phyloP scores from a whole-genome alignment of 345 rosid genomes.

The Zanthoxylum bungeanum region DNA sequence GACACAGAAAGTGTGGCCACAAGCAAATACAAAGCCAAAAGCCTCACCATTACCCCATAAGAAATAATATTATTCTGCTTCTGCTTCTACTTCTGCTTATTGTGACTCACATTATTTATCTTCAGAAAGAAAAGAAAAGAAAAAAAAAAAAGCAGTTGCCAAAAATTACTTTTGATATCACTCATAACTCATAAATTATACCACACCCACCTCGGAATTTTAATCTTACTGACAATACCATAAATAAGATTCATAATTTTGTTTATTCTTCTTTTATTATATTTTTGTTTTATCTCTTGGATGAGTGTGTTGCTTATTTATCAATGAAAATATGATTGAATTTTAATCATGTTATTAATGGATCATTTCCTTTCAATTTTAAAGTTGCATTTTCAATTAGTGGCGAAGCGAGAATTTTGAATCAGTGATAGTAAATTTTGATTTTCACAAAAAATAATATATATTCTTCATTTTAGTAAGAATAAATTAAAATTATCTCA shows the following conservation, averaged over 20 bases:
- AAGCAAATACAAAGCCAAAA: conserved; percentile 25
- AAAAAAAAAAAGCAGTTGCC: conserved; percentile 18
- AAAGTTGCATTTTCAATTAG: background rate
- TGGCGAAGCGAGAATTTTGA: too few relatives aligned
- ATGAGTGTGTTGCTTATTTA: too few relatives aligned
- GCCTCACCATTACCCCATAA: background rate
- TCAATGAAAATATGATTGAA: conserved; percentile 5
- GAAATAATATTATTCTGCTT: background rate
- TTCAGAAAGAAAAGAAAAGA: conserved; percentile 9
- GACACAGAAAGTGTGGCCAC: conserved; percentile 33
- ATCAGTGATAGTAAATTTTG: too few relatives aligned
- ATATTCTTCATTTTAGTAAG: too few relatives aligned
- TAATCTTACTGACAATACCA: conserved; percentile 26
- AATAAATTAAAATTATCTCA: too few relatives aligned
- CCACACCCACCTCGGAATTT: conserved; percentile 28
- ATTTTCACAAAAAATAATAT: too few relatives aligned
- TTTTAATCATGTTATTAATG: background rate
- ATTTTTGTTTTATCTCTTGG: too few relatives aligned
- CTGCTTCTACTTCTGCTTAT: conserved; percentile 13
- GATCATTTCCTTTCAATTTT: background rate
- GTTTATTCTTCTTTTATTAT: background rate
- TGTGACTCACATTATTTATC: conserved; percentile 39
- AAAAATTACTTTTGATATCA: conserved; percentile 3
- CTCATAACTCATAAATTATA: conserved; percentile 20
- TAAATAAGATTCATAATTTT: conserved; percentile 26